Evolutionary conservation across 2,329 filamentous ascomycete genomes (phyloP).

Genomic region (Colletotrichum tropicicola): DNA sequence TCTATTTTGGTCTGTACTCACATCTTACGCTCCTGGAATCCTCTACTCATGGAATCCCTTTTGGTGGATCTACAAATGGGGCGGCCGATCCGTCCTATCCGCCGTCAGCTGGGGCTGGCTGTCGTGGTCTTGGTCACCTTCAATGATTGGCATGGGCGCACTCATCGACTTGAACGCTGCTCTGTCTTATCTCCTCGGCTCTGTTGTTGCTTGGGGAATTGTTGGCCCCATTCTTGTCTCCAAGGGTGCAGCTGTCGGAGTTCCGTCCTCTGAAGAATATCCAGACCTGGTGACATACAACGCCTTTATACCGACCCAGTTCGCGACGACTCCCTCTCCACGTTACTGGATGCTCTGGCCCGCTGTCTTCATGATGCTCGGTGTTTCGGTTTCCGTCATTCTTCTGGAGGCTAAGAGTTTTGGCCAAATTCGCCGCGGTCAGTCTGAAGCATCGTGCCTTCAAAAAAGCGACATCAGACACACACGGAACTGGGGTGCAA

Average conservation of each 20-base stretch:
- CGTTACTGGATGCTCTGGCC: conserved; percentile 12
- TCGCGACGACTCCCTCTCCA: background rate
- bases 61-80: background rate
- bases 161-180: background rate
- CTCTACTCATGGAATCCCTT: background rate
- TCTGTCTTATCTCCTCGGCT: background rate
- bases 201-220: background rate
- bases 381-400: background rate
- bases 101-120: background rate
- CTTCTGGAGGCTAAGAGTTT: background rate
- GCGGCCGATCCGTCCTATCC: background rate
- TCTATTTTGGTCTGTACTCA: background rate
- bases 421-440: too few relatives aligned
- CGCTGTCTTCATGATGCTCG: background rate
- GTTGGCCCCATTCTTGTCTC: background rate
- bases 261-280: background rate
- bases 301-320: background rate
- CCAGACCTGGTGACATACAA: background rate
- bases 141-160: background rate
- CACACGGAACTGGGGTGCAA: too few relatives aligned
- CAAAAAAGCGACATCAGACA: too few relatives aligned
- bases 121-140: background rate
- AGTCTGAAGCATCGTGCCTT: too few relatives aligned
- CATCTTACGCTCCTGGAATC: background rate
- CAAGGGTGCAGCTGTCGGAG: background rate